Percentiles rank a stretch among this genome's conserved stretches.
Conservation (phyloP, 371 early-diverging fungal species). For the Entomophthora muscae region DNA sequence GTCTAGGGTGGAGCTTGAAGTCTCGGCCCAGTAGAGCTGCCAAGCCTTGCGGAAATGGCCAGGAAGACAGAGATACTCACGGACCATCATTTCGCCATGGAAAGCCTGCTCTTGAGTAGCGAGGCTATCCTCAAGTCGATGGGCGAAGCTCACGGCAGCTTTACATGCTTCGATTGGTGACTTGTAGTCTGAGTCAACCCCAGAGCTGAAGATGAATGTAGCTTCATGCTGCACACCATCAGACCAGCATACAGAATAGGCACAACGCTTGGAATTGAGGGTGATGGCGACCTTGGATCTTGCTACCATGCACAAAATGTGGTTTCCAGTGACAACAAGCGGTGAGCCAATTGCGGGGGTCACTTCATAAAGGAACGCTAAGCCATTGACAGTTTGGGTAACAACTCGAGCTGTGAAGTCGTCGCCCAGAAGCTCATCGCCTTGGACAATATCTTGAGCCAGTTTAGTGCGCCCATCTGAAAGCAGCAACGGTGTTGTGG, state of each 20-base stretch:
- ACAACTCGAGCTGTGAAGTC: conserved; percentile 22
- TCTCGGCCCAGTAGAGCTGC: background rate
- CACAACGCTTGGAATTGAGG: background rate
- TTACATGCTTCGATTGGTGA: background rate
- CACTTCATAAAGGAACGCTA: conserved; percentile 16
- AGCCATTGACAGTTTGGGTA: conserved; percentile 14
- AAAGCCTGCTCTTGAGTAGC: background rate
- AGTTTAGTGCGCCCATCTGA: conserved; percentile 12
- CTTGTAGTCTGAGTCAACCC: background rate
- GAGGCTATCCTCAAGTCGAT: background rate
- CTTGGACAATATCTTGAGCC: conserved; percentile 18
- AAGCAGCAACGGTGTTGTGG: conserved; percentile 18
- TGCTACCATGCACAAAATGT: conserved; percentile 19
- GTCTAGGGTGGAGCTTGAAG: background rate
- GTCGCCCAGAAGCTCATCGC: conserved; percentile 25
- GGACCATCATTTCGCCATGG: background rate
- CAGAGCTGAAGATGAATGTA: background rate
- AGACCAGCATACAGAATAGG: background rate
- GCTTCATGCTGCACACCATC: background rate
- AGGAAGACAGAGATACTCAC: background rate
- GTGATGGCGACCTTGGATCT: conserved; percentile 1
- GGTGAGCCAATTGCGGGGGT: conserved; percentile 6
- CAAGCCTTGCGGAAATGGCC: background rate
- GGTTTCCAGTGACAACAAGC: conserved; percentile 23
- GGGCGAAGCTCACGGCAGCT: background rate